Conservation (phyloP, 441 rosid species). For the Pelargonium citronellum region DNA sequence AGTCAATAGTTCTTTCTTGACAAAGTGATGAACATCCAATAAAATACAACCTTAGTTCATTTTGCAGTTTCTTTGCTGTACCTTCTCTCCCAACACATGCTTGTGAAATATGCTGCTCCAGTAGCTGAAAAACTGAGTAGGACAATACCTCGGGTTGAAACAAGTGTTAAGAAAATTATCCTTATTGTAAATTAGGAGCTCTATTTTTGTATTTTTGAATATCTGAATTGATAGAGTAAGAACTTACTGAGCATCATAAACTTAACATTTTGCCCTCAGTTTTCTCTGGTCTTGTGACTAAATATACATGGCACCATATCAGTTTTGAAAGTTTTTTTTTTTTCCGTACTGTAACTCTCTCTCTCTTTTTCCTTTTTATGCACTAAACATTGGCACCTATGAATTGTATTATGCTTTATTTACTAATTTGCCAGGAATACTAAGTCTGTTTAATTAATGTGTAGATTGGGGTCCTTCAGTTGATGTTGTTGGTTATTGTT, state of each 20-base stretch:
- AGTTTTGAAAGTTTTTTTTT: neutral
- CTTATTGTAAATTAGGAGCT: too few relatives aligned
- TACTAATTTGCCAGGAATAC: neutral
- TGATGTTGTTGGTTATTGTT: conserved; percentile 96
- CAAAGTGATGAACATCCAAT: neutral
- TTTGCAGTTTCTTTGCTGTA: too few relatives aligned
- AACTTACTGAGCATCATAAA: neutral
- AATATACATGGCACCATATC: neutral
- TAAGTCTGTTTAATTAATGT: conserved; percentile 25
- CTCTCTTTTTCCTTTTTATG: conserved; percentile 3
- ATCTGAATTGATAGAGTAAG: neutral
- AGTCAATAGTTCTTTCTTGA: neutral
- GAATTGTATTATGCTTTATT: conserved; percentile 13
- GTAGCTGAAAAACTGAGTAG: too few relatives aligned
- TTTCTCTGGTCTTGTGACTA: neutral
- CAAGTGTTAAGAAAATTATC: too few relatives aligned
- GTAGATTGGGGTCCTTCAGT: conserved; percentile 95
- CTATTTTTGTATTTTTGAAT: neutral
- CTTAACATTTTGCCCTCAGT: neutral
- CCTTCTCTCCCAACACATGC: too few relatives aligned
- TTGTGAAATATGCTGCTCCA: too few relatives aligned
- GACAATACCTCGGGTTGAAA: too few relatives aligned
- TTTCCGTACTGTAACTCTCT: neutral
- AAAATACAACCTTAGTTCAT: neutral
- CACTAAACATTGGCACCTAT: conserved; percentile 13